Conservation (phyloP, 1,284 basidiomycete genomes). For the Fomitopsis pinicola region DNA sequence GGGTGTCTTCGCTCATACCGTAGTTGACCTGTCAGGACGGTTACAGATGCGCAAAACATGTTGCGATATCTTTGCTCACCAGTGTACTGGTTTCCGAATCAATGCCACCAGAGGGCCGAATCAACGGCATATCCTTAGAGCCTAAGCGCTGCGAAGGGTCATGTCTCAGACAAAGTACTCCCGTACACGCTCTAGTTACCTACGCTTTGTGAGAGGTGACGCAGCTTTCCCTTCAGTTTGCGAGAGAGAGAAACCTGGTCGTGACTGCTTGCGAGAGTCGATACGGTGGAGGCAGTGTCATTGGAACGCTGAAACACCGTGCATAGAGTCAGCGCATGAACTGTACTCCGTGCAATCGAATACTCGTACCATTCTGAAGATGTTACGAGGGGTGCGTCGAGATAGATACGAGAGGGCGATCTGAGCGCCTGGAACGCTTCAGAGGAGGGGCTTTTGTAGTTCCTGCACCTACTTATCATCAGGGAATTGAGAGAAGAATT, state of each 20-base stretch:
- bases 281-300: not conserved
- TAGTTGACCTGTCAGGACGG: slow-evolving; percentile 4
- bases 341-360: not conserved
- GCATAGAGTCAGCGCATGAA: not conserved
- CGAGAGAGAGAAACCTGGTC: not conserved
- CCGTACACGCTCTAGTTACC: not conserved
- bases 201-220: slow-evolving; percentile 1
- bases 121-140: not conserved
- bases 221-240: slow-evolving; percentile 7
- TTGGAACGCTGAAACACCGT: not conserved
- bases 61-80: not conserved
- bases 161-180: not conserved
- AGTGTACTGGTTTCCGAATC: slow-evolving; percentile 6
- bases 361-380: not conserved
- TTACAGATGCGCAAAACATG: not conserved
- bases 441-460: not conserved
- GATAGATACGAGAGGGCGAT: not conserved
- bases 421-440: not conserved
- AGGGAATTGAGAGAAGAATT: not conserved
- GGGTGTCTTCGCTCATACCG: not conserved
- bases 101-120: not conserved
- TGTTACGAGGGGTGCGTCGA: not conserved
- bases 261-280: not conserved
- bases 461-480: not conserved
- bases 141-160: not conserved